These are phyloP conservation scores for Allium cepa DNA, from an alignment of 106 monocot genomes.

Conservation along the genomic window DNA sequence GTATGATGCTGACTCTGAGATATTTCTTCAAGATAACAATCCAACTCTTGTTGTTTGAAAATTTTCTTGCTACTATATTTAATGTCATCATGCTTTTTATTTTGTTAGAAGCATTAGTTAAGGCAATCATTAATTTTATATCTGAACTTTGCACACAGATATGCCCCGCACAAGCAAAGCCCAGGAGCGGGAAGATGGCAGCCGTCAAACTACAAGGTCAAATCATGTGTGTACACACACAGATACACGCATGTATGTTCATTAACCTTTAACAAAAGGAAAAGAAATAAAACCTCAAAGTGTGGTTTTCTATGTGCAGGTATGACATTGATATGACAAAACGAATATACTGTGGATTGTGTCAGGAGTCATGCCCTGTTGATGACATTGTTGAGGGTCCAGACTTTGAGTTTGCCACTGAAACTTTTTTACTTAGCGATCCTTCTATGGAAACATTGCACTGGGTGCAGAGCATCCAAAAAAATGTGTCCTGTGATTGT, in stretches of 20 bases:
- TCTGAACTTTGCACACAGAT: slow-evolving; percentile 25
- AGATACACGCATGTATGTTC: not conserved
- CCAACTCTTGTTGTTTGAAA: no score
- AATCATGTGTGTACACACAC: not conserved
- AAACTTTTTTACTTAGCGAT: slow-evolving; percentile 22
- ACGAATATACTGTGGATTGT: slow-evolving; percentile 96
- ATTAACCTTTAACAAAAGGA: not conserved
- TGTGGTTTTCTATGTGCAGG: slow-evolving; percentile 23
- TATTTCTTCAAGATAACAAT: slow-evolving; percentile 90
- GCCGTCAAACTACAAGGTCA: slow-evolving; percentile 87
- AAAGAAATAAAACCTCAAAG: no score
- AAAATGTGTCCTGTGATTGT: no score
- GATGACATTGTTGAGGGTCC: slow-evolving; percentile 98
- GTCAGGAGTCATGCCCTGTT: slow-evolving; percentile 96
- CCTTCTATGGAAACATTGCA: no score
- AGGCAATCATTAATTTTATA: no score
- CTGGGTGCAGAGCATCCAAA: no score
- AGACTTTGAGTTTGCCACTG: slow-evolving; percentile 95
- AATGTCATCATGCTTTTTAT: no score
- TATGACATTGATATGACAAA: slow-evolving; percentile 98
- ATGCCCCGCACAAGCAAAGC: slow-evolving; percentile 99
- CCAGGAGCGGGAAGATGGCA: slow-evolving; percentile 95
- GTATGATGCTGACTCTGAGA: slow-evolving; percentile 80
- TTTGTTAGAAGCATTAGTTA: no score
- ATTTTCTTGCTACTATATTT: no score